Evolutionary conservation across 805 yeast species (phyloP).

Genomic region (Candida vaughaniae): DNA sequence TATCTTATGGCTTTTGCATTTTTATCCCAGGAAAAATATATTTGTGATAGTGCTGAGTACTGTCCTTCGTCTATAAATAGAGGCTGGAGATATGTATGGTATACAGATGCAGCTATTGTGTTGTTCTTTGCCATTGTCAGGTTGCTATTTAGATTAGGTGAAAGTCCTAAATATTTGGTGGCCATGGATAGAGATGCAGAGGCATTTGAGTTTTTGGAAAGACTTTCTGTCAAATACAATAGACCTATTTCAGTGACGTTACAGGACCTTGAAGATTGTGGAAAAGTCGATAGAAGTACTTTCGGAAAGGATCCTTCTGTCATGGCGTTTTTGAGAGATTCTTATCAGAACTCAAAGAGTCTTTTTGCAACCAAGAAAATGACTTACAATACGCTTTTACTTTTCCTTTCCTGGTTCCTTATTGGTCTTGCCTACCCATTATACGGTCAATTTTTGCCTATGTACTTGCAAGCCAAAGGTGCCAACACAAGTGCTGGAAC

Average conservation of each 20-base stretch:
- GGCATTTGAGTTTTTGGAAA: slow-evolving; percentile 42
- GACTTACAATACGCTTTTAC: slow-evolving; percentile 38
- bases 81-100: slow-evolving; percentile 61
- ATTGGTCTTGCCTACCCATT: slow-evolving; percentile 57
- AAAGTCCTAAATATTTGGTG: slow-evolving; percentile 56
- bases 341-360: slow-evolving; percentile 19
- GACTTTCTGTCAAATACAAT: slow-evolving; percentile 45
- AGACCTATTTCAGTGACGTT: slow-evolving; percentile 42
- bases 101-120: slow-evolving; percentile 51
- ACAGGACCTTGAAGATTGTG: slow-evolving; percentile 46
- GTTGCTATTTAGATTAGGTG: slow-evolving; percentile 39
- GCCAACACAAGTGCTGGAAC: slow-evolving; percentile 40
- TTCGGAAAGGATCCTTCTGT: slow-evolving; percentile 15
- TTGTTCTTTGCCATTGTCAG: slow-evolving; percentile 30
- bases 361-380: slow-evolving; percentile 39
- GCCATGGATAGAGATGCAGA: slow-evolving; percentile 52
- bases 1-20: slow-evolving; percentile 54
- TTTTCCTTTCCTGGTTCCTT: slow-evolving; percentile 51
- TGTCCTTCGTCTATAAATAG: slow-evolving; percentile 49
- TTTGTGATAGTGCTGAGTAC: slow-evolving; percentile 31
- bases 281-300: slow-evolving; percentile 25
- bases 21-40: slow-evolving; percentile 38
- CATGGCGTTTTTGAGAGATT: slow-evolving; percentile 18
- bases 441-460: slow-evolving; percentile 52
- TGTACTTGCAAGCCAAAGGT: slow-evolving; percentile 51